phyloP scores from a whole-genome alignment of 345 rosid genomes.

The Eucalyptus regnans region DNA sequence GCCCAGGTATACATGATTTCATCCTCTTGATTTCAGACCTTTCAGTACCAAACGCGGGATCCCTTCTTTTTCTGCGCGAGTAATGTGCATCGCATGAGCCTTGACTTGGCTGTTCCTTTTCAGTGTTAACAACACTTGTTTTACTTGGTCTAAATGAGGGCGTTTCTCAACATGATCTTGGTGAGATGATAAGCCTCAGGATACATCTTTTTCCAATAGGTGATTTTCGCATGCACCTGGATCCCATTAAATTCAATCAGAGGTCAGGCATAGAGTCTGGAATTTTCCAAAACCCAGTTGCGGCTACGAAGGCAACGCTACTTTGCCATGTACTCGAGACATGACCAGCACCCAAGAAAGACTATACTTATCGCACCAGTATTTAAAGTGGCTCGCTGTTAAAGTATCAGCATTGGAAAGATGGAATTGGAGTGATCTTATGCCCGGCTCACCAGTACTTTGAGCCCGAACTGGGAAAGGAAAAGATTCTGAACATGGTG shows the following conservation, averaged over 20 bases:
- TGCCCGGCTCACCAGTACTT: not conserved
- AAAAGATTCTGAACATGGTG: not conserved
- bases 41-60: not conserved
- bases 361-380: not conserved
- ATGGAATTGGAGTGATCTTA: not conserved
- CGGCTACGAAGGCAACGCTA: not conserved
- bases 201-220: not conserved
- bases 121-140: not conserved
- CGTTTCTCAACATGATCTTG: not conserved
- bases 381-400: not conserved
- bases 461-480: not conserved
- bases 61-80: not conserved
- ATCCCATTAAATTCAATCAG: not conserved
- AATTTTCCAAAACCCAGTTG: not conserved
- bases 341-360: not conserved
- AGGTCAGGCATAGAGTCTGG: not conserved
- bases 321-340: not conserved
- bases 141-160: not conserved
- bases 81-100: not conserved
- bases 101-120: not conserved
- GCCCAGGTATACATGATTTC: not conserved
- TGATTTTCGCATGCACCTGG: not conserved
- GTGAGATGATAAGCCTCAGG: not conserved
- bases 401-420: not conserved
- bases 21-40: not conserved